Percentiles rank a stretch among this genome's conserved stretches.
Evolutionary conservation across 192 early-diverging fungal species (phyloP).

Genomic region (Chytriomyces hyalinus): DNA sequence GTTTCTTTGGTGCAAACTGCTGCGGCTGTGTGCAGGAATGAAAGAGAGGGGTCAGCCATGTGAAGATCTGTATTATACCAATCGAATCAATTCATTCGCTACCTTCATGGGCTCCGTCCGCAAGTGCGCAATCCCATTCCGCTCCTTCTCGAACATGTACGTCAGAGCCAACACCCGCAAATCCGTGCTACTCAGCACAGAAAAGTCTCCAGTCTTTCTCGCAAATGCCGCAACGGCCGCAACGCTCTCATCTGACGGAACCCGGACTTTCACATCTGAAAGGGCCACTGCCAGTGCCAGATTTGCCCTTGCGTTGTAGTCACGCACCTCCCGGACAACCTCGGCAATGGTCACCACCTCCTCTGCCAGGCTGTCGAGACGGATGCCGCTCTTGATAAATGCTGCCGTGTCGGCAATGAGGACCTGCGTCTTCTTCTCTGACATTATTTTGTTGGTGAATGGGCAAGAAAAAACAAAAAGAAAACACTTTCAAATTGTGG

Average conservation of each 20-base stretch:
- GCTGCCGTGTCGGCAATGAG: constrained; percentile 31
- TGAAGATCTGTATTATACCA: not conserved
- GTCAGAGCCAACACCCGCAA: constrained; percentile 88
- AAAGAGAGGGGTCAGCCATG: not conserved
- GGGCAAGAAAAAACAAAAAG: not conserved
- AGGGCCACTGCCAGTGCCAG: constrained; percentile 17
- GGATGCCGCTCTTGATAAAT: constrained; percentile 25
- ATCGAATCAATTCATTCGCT: not conserved
- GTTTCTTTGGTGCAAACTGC: constrained; percentile 17
- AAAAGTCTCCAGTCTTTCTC: constrained; percentile 90
- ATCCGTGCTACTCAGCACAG: constrained; percentile 80
- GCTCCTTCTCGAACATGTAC: constrained; percentile 83
- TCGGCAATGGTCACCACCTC: constrained; percentile 85
- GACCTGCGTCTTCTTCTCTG: not conserved
- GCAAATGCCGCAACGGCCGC: constrained; percentile 77
- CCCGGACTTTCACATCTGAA: constrained; percentile 3
- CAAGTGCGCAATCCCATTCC: constrained; percentile 72
- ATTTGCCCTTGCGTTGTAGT: constrained; percentile 57
- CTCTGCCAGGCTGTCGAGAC: constrained; percentile 66
- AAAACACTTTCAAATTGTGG: not conserved
- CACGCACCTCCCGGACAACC: constrained; percentile 81
- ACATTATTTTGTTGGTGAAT: not conserved
- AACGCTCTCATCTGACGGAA: constrained; percentile 16
- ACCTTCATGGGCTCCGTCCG: constrained; percentile 68
- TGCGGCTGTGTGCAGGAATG: constrained; percentile 1